Conservation (phyloP, 495 filamentous ascomycete species). For the Annulohypoxylon maeteangense region DNA sequence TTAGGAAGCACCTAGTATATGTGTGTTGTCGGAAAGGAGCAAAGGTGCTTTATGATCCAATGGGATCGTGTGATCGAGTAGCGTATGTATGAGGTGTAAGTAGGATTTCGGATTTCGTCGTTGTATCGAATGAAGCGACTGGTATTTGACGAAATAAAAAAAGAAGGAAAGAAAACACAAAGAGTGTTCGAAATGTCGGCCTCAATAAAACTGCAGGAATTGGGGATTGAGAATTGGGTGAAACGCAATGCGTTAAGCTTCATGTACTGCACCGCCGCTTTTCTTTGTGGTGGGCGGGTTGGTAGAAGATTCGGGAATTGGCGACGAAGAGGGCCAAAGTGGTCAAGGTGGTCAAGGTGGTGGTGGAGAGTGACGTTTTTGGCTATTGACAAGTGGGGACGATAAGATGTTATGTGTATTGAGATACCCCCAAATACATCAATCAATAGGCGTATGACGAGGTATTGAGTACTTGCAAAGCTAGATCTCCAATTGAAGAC, state of each 20-base stretch:
- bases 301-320: conserved; percentile 48
- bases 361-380: conserved; percentile 40
- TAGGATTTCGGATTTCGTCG: conserved; percentile 6
- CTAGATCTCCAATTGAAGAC: conserved; percentile 13
- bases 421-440: background rate
- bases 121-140: conserved; percentile 11
- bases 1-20: background rate
- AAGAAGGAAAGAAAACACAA: conserved; percentile 22
- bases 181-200: conserved; percentile 20
- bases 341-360: background rate
- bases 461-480: conserved; percentile 16
- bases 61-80: conserved; percentile 11
- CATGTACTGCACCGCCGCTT: conserved; percentile 32
- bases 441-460: background rate
- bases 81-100: conserved; percentile 14
- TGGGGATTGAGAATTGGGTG: background rate
- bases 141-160: background rate
- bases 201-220: background rate
- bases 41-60: conserved; percentile 2
- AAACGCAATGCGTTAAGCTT: conserved; percentile 12
- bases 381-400: conserved; percentile 24
- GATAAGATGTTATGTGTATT: conserved; percentile 10
- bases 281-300: conserved; percentile 39
- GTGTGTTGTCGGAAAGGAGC: background rate
- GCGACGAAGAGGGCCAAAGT: conserved; percentile 22